Evolutionary conservation across 2,329 filamentous ascomycete species (phyloP).

Genomic region (Colletotrichum cuscutae): DNA sequence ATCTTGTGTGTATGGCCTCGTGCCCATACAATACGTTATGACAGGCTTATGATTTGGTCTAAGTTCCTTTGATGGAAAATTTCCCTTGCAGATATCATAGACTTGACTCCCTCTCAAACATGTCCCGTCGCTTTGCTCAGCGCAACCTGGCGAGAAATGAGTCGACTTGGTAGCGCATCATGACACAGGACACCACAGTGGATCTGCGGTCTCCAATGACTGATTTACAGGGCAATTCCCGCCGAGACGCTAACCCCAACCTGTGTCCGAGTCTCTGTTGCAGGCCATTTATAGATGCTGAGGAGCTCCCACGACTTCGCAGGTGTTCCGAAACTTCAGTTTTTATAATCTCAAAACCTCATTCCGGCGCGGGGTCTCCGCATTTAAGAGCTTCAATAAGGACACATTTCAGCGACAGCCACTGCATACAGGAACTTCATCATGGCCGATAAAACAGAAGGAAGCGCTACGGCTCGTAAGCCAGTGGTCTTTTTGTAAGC

Average conservation of each 20-base stretch:
- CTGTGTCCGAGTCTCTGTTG: background rate
- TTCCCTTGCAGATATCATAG: too few relatives aligned
- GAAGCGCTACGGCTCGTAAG: slow-evolving; percentile 45
- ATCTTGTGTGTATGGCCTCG: too few relatives aligned
- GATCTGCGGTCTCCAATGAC: background rate
- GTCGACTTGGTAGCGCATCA: background rate
- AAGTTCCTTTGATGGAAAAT: too few relatives aligned
- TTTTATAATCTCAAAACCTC: background rate
- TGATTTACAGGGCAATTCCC: slow-evolving; percentile 1
- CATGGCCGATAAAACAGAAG: background rate
- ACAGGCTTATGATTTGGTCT: too few relatives aligned
- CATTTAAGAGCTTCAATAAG: background rate
- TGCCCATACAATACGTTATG: too few relatives aligned
- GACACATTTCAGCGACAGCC: background rate
- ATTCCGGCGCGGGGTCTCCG: background rate
- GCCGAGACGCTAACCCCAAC: background rate
- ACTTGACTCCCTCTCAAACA: too few relatives aligned
- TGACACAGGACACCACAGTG: background rate
- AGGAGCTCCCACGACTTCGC: background rate
- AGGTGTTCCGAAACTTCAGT: background rate
- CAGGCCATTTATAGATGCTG: background rate
- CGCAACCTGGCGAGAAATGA: background rate
- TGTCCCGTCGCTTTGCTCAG: background rate
- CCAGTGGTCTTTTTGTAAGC: slow-evolving; percentile 57
- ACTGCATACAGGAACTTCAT: background rate